These are phyloP conservation scores for Candida coquimbonensis DNA, from an alignment of 805 yeast genomes.

Conservation along the genomic window DNA sequence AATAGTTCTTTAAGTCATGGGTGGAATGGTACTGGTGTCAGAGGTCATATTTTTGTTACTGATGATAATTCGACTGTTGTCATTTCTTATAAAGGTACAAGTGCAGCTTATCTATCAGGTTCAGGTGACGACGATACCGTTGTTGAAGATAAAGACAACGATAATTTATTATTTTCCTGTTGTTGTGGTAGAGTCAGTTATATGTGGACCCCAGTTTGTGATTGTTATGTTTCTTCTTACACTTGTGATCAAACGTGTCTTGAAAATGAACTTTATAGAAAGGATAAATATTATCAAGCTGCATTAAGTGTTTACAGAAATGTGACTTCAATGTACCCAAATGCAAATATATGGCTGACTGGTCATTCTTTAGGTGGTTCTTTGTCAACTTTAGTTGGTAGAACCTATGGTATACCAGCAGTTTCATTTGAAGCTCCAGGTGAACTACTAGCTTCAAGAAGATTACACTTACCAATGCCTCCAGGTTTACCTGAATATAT, in stretches of 20 bases:
- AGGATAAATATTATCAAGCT: constrained; percentile 80
- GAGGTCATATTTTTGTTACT: constrained; percentile 85
- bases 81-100: constrained; percentile 84
- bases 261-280: constrained; percentile 63
- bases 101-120: constrained; percentile 72
- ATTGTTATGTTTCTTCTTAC: constrained; percentile 76
- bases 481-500: constrained; percentile 76
- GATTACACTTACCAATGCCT: constrained; percentile 87
- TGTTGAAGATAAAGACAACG: constrained; percentile 74
- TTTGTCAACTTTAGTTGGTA: constrained; percentile 68
- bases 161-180: constrained; percentile 84
- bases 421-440: constrained; percentile 94
- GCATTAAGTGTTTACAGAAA: constrained; percentile 69
- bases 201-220: constrained; percentile 93
- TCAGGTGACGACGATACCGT: constrained; percentile 83
- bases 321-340: constrained; percentile 61
- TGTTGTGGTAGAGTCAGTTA: constrained; percentile 93
- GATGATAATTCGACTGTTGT: constrained; percentile 56
- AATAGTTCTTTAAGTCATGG: constrained; percentile 60
- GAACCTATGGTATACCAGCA: constrained; percentile 86
- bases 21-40: constrained; percentile 77
- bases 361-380: constrained; percentile 97
- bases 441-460: constrained; percentile 70
- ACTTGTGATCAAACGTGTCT: constrained; percentile 86
- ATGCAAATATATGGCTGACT: constrained; percentile 75